Percentiles rank a stretch among this genome's conserved stretches.
phyloP scores from a whole-genome alignment of 202 grass and related monocot genomes.

The Eragrostis tef region DNA sequence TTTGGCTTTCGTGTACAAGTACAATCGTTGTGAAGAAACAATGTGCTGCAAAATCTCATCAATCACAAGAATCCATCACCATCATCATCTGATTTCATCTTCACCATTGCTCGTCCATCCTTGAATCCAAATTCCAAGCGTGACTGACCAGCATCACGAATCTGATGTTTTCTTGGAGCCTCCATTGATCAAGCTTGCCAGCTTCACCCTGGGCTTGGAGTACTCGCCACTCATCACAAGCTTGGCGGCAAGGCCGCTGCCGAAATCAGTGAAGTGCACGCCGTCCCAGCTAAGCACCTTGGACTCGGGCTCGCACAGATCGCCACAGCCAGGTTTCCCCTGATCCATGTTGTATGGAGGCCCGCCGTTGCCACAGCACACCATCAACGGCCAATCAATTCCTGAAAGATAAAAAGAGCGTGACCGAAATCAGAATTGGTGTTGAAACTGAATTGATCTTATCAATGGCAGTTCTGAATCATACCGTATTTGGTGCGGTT shows the following conservation, averaged over 20 bases:
- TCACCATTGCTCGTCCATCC: slow-evolving; percentile 28
- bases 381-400: slow-evolving; percentile 64
- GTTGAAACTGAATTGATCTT: not conserved
- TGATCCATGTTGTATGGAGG: slow-evolving; percentile 63
- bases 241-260: slow-evolving; percentile 56
- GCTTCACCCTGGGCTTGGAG: slow-evolving; percentile 62
- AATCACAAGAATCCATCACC: not conserved
- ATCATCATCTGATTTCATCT: slow-evolving; percentile 14
- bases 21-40: slow-evolving; percentile 31
- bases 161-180: slow-evolving; percentile 47
- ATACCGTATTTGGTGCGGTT: slow-evolving; percentile 66
- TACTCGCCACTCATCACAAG: slow-evolving; percentile 56
- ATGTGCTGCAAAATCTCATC: not conserved
- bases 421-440: not conserved
- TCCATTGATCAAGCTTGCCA: slow-evolving; percentile 58
- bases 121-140: slow-evolving; percentile 1
- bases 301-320: slow-evolving; percentile 45
- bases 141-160: slow-evolving; percentile 40
- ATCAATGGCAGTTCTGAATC: slow-evolving; percentile 9
- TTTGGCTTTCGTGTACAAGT: slow-evolving; percentile 38
- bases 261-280: slow-evolving; percentile 69
- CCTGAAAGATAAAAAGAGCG: slow-evolving; percentile 33
- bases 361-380: slow-evolving; percentile 68
- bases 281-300: slow-evolving; percentile 80
- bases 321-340: slow-evolving; percentile 38